Percentiles rank a stretch among this genome's conserved stretches.
Conservation (phyloP, 176 grass and related monocot species). For the Zoysia japonica region DNA sequence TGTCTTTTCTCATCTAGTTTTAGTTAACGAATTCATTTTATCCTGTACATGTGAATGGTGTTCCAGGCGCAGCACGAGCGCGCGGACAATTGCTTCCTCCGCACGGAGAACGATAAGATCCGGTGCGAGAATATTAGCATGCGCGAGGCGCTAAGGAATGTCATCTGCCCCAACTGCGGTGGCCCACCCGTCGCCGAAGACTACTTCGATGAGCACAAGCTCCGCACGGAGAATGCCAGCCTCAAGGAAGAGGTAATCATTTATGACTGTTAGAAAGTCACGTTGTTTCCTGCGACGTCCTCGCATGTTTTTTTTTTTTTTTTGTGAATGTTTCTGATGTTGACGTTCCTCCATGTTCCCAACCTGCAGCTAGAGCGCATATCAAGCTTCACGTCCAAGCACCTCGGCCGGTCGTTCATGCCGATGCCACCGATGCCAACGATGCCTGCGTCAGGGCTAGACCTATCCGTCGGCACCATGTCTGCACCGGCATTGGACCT, state of each 20-base stretch:
- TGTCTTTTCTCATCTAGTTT: neutral
- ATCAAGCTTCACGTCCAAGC: constrained; percentile 76
- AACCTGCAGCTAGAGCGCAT: constrained; percentile 64
- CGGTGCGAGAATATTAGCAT: constrained; percentile 97
- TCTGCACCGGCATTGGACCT: constrained; percentile 49
- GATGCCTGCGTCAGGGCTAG: constrained; percentile 56
- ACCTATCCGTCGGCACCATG: constrained; percentile 60
- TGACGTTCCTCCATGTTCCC: neutral
- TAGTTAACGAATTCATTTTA: neutral
- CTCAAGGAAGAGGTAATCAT: constrained; percentile 78
- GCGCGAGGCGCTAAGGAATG: constrained; percentile 82
- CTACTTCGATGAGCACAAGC: constrained; percentile 97
- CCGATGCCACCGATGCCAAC: constrained; percentile 63
- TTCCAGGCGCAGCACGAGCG: constrained; percentile 88
- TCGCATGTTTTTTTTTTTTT: neutral
- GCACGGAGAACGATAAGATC: constrained; percentile 96
- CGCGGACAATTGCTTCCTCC: constrained; percentile 81
- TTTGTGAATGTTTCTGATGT: neutral
- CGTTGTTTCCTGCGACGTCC: neutral
- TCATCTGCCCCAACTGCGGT: constrained; percentile 88
- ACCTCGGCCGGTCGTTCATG: constrained; percentile 78
- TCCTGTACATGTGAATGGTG: neutral
- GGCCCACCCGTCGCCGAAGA: constrained; percentile 70
- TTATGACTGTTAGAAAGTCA: too few relatives aligned
- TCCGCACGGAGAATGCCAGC: constrained; percentile 84